Base-by-base conservation (phyloP, 2,329 filamentous ascomycete genomes). In the Colletotrichum siamense region DNA sequence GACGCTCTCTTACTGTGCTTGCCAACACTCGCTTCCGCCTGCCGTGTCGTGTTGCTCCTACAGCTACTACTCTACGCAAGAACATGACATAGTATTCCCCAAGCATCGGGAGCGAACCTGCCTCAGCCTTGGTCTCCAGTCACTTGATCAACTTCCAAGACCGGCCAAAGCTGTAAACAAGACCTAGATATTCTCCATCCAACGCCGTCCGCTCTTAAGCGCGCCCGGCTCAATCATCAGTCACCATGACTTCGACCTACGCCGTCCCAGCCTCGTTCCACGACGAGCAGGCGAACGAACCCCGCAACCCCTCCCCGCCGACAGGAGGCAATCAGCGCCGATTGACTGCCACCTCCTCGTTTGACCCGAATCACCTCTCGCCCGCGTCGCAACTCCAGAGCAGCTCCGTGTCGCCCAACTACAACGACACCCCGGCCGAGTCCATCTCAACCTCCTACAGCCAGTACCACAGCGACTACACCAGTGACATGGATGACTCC, bases 381-480 rank as follows among this genome's bases (percentile, higher is more conserved):
- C 85, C 87, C 36, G 85, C 88, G 73, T 88, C 88, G 72, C 86
- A 86, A 70, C 79, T 82, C 55, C 84, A 79, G 64, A 85, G 85
- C 78, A 84, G 79, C 81, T 85, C 85, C 57, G 81, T 83, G 26
- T 89, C 87, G 4, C 87, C 87, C 24, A 79, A 81, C 34, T 78
- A 82, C 28, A 81, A 83, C 67, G 83, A 82, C 77, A 83, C 83
- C 67, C 89, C 90, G 13, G 87, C 87, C 78, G 89, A 88, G 75
- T 90, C 89, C 16, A 82, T 86, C 67, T 87, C 87, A 5, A 86
- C 84, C 28, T 44, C 84, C 28, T 49, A 49, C 39, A 88, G 87
- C 77, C 84, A 88, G 77, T 90, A 89, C 78, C 88, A 88, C 5
- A 90, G 89, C 82, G 88, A 90, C 77, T 86, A 85, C 77, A 86